Evolutionary conservation across 2,329 filamentous ascomycete genomes (phyloP).

Genomic region (Fusarium tricinctum): DNA sequence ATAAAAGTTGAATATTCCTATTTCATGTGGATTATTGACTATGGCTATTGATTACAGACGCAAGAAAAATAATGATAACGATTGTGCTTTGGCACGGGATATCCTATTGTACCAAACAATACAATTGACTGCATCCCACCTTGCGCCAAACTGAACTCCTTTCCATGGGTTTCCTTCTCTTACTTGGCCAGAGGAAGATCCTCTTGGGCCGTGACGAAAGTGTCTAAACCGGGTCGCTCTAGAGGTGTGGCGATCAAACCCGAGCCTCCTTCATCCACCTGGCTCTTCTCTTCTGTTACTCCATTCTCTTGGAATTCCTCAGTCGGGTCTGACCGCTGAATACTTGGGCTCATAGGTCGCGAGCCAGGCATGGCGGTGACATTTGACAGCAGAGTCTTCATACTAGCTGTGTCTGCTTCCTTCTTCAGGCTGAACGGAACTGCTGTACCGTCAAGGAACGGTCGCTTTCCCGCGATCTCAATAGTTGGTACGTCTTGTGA

Average conservation of each 20-base stretch:
- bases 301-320: constrained; percentile 2
- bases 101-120: constrained; percentile 30
- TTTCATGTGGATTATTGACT: constrained; percentile 14
- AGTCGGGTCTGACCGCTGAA: constrained; percentile 1
- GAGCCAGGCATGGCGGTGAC: constrained; percentile 50
- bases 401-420: constrained; percentile 77
- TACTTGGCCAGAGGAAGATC: constrained; percentile 54
- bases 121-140: constrained; percentile 36
- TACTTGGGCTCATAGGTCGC: constrained; percentile 53
- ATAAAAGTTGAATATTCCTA: constrained; percentile 25
- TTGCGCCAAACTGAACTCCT: constrained; percentile 28
- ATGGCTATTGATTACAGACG: constrained; percentile 20
- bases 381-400: constrained; percentile 72
- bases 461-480: constrained; percentile 71
- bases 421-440: constrained; percentile 79
- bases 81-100: constrained; percentile 35
- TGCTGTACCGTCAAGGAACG: constrained; percentile 76
- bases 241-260: constrained; percentile 7
- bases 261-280: constrained; percentile 14
- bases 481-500: constrained; percentile 57
- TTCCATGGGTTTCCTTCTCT: constrained; percentile 20
- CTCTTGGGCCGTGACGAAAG: constrained; percentile 68
- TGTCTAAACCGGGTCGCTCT: constrained; percentile 62
- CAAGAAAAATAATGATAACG: constrained; percentile 28
- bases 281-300: constrained; percentile 7